Evolutionary conservation across 1,284 basidiomycete genomes (phyloP), one percentile per base, ranked within the genome.

Genomic region (Cryptococcus sp.): DNA sequence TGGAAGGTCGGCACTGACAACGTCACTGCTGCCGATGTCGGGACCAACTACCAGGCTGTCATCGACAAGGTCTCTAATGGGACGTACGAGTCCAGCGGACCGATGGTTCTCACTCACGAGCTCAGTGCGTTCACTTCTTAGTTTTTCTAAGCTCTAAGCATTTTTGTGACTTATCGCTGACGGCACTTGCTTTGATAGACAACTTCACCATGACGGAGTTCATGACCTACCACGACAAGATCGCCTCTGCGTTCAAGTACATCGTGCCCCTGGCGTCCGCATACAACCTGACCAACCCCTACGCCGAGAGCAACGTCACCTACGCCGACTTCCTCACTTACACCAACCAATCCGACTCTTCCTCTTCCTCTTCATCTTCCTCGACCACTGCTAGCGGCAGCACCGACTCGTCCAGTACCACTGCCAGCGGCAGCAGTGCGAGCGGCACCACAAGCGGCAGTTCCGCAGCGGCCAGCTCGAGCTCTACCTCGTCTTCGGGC

Each of bases 31-130:
- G 68, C 62, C 2, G 70, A 70, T 31, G 76, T 83, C 50, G 71
- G 78, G 31, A 62, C 62, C 38, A 82, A 82, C 72, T 83, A 83
- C 70, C 68, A 81, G 42, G 62, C 62, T 15, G 73, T 82, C 64
- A 70, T 82, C 57, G 64, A 72, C 59, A 65, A 68, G 49, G 73
- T 69, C 10, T 64, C 66, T 45, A 72, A 75, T 47, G 81, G 79
- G 35, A 72, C 69, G 10, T 81, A 74, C 66, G 47, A 52, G 20
- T 66, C 64, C 7, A 60, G 72, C 44, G 81, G 81, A 19, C 76
- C 79, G 19, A 73, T 81, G 39, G 79, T 82, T 38, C 72, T 82
- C 47, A 78, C 75, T 20, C 81, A 82, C 70, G 81, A 81, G 69
- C 64, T 81, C 57, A 76, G 72, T 70, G 50, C 57, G 66, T 62